phyloP scores from a whole-genome alignment of 192 early-diverging fungal species.

The Phlyctochytrium planicorne region DNA sequence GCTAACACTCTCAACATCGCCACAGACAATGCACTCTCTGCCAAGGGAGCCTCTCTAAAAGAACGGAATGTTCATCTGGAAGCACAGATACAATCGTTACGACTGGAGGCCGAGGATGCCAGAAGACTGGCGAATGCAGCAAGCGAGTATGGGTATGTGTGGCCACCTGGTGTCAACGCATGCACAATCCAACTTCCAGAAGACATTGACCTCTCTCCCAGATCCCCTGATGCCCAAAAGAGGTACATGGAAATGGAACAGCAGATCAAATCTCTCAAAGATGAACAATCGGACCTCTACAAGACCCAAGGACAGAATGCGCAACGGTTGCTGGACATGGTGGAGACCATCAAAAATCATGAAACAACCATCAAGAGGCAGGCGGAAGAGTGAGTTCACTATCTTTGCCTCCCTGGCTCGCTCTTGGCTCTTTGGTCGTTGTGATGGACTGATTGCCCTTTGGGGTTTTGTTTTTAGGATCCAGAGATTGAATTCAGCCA shows the following conservation, averaged over 20 bases:
- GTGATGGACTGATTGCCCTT: not conserved
- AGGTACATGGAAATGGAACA: constrained; percentile 64
- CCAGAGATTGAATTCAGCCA: constrained; percentile 11
- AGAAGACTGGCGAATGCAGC: too few species aligned
- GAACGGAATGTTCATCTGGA: not conserved
- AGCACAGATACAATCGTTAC: too few species aligned
- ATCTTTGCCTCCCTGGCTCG: not conserved
- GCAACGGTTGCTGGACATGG: constrained; percentile 82
- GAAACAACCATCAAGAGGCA: constrained; percentile 58
- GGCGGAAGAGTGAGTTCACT: constrained; percentile 61
- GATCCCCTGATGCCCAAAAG: constrained; percentile 30
- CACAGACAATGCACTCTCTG: constrained; percentile 1
- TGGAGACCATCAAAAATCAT: constrained; percentile 66
- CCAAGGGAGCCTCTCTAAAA: not conserved
- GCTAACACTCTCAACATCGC: not conserved
- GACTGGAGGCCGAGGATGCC: too few species aligned
- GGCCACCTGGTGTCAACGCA: too few species aligned
- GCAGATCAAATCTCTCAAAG: constrained; percentile 72
- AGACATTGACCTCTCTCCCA: too few species aligned
- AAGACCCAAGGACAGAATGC: constrained; percentile 87
- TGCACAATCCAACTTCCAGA: too few species aligned
- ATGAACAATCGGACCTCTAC: constrained; percentile 87
- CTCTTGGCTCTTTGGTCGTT: not conserved
- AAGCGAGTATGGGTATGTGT: too few species aligned
- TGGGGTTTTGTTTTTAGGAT: constrained; percentile 23